Evolutionary conservation across 129 eudicot species (phyloP).

Genomic region (Helichrysum umbraculigerum): DNA sequence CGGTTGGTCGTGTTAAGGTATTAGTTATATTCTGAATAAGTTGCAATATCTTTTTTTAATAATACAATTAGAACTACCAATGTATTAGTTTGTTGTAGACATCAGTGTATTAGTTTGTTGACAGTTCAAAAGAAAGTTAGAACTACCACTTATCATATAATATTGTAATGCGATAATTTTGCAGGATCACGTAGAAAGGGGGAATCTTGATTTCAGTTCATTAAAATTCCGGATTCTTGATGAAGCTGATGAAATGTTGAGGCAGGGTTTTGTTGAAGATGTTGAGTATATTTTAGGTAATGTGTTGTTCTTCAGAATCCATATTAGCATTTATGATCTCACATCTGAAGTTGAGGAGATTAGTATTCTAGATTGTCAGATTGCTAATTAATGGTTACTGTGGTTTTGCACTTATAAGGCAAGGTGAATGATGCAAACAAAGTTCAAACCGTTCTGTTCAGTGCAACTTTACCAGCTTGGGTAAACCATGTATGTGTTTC

Average conservation of each 20-base stretch:
- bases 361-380: not conserved
- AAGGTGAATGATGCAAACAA: constrained; percentile 83
- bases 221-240: constrained; percentile 90
- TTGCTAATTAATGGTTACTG: not conserved
- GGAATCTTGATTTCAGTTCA: constrained; percentile 72
- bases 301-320: not conserved
- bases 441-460: constrained; percentile 95
- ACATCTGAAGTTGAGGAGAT: not conserved
- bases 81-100: not conserved
- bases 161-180: not conserved
- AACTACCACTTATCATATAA: not conserved
- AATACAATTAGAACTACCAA: not conserved
- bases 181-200: constrained; percentile 88
- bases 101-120: not conserved
- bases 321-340: not conserved
- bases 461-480: constrained; percentile 94
- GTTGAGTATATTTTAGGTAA: constrained; percentile 89
- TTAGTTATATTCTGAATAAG: not conserved
- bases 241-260: constrained; percentile 98
- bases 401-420: constrained; percentile 37
- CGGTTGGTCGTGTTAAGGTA: constrained; percentile 97
- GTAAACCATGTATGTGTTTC: constrained; percentile 67
- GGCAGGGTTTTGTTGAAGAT: constrained; percentile 96
- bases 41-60: not conserved
- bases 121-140: not conserved